A percentile compares a stretch with the other conserved stretches of the same genome.
These are phyloP conservation scores for Pseudogymnoascus sp. DNA, from an alignment of 2,329 filamentous ascomycete species.

Conservation along the genomic window DNA sequence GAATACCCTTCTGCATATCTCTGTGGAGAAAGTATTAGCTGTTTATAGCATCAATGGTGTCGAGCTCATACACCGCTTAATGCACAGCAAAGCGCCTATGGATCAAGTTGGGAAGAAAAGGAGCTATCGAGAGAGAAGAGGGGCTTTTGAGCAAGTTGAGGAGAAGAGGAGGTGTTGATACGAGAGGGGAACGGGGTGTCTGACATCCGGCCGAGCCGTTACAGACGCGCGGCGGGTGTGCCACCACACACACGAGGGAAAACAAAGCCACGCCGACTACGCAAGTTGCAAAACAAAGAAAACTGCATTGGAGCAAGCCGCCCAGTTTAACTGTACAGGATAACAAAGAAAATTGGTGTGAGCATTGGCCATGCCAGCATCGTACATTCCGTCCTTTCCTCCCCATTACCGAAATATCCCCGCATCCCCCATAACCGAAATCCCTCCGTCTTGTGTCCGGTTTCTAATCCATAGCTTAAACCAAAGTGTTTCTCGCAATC, in stretches of 20 bases:
- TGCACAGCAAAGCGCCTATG: no score
- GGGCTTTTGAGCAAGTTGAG: neutral
- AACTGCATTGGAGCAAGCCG: neutral
- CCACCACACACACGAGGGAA: neutral
- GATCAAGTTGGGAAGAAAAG: neutral
- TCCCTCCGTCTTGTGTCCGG: neutral
- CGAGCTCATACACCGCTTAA: no score
- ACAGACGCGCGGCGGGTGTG: neutral
- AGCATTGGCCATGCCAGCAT: constrained; percentile 1
- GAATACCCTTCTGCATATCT: no score
- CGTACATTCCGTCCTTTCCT: neutral
- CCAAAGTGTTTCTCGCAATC: neutral
- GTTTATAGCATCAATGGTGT: no score
- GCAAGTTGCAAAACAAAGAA: neutral
- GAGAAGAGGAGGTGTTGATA: neutral
- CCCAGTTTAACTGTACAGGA: neutral
- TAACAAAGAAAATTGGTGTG: neutral
- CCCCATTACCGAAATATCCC: neutral
- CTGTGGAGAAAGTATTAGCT: no score
- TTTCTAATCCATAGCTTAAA: neutral
- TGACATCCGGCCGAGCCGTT: neutral
- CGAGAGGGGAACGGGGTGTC: neutral
- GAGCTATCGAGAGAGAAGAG: neutral
- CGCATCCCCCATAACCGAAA: neutral
- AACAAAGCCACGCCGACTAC: neutral